Conservation (phyloP, 1,284 basidiomycete genomes). For the Trichosporon faecale region DNA sequence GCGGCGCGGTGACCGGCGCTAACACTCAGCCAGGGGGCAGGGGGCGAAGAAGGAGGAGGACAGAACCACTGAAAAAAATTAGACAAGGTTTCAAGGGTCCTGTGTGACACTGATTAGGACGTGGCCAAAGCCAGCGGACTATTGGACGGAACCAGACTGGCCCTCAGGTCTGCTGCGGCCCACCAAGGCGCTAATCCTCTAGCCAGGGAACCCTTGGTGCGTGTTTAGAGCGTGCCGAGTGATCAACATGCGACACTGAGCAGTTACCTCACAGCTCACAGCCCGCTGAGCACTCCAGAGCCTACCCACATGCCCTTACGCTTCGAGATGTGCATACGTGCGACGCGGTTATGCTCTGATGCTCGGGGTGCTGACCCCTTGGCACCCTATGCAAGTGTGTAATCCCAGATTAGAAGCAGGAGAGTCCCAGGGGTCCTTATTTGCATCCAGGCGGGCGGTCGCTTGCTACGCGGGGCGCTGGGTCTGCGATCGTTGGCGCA, state of each 20-base stretch:
- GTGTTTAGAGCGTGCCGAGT: not conserved
- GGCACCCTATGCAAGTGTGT: not conserved
- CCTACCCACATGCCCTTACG: not conserved
- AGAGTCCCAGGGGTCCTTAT: not conserved
- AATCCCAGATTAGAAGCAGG: not conserved
- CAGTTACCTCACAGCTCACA: too few species aligned
- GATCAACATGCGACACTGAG: slow-evolving; percentile 5
- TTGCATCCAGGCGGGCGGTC: not conserved
- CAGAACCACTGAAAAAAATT: not conserved
- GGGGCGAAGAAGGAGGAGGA: not conserved
- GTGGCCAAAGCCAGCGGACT: not conserved
- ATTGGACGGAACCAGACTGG: not conserved
- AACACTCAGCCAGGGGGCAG: not conserved
- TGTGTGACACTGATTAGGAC: slow-evolving; percentile 7
- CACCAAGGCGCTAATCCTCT: not conserved
- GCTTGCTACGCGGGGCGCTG: not conserved
- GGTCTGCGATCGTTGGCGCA: not conserved
- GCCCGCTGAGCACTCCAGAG: not conserved
- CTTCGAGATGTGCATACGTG: not conserved
- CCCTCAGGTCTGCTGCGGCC: not conserved
- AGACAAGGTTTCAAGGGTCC: slow-evolving; percentile 7
- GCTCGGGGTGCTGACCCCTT: not conserved
- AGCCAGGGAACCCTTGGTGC: not conserved
- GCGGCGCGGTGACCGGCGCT: not conserved
- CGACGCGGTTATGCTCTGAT: not conserved